These are phyloP conservation scores for Lactarius pseudohatsudake DNA, from an alignment of 768 basidiomycete species.

Conservation along the genomic window DNA sequence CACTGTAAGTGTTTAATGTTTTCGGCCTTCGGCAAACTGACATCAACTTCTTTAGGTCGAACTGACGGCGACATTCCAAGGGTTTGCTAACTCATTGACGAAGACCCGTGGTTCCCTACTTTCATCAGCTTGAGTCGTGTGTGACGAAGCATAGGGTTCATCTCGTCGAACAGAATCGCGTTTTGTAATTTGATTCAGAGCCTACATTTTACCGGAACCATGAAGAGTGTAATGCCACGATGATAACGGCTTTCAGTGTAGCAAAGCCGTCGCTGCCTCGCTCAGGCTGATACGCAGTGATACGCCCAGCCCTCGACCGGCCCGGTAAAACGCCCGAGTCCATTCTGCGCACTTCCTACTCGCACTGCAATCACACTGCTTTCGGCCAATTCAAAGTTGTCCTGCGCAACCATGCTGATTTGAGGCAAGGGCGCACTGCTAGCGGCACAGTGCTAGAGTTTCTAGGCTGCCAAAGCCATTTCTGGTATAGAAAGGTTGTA, in stretches of 20 bases:
- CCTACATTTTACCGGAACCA: neutral
- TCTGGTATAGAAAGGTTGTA: no score
- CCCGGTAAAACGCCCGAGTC: no score
- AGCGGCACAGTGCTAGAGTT: no score
- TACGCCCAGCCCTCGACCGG: no score
- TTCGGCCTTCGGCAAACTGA: neutral
- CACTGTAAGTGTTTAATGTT: constrained; percentile 39
- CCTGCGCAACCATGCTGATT: no score
- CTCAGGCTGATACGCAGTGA: no score
- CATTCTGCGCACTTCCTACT: no score
- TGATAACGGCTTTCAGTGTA: neutral
- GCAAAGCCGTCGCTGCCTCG: no score
- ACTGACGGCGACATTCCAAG: constrained; percentile 56
- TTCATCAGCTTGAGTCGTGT: constrained; percentile 20
- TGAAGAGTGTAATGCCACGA: neutral
- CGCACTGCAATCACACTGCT: no score
- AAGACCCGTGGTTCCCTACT: constrained; percentile 53
- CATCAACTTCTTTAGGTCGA: constrained; percentile 40
- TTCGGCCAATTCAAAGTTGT: no score
- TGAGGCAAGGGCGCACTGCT: no score
- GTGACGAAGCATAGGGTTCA: neutral
- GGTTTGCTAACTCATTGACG: constrained; percentile 54
- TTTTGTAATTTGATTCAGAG: neutral
- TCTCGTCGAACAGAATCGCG: neutral
- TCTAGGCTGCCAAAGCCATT: no score